These are phyloP conservation scores for Neopestalotiopsis sp. DNA, from an alignment of 2,329 filamentous ascomycete species.

Conservation along the genomic window DNA sequence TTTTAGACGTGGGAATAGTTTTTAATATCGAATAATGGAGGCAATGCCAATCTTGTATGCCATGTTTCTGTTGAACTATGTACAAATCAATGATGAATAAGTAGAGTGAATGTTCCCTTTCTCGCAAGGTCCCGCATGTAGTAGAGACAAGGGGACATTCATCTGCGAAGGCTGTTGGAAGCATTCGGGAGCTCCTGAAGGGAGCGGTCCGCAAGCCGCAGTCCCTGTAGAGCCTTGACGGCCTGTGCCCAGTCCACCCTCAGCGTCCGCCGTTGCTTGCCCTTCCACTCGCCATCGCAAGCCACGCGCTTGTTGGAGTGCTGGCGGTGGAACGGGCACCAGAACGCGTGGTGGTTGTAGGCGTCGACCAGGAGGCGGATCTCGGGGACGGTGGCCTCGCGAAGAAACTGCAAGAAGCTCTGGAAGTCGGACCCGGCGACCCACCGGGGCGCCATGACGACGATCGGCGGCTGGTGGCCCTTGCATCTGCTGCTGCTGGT, in stretches of 20 bases:
- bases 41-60: too few species aligned
- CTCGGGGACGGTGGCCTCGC: constrained; percentile 21
- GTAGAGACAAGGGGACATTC: neutral
- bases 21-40: neutral
- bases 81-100: neutral
- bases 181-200: too few species aligned
- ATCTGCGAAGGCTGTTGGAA: neutral
- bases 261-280: constrained; percentile 22
- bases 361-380: constrained; percentile 25
- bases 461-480: neutral
- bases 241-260: constrained; percentile 27
- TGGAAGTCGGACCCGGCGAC: constrained; percentile 32
- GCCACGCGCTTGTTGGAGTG: constrained; percentile 20
- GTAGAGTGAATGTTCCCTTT: too few species aligned
- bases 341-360: constrained; percentile 30
- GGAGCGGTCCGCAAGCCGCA: neutral
- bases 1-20: neutral
- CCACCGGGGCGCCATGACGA: constrained; percentile 27
- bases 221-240: constrained; percentile 24
- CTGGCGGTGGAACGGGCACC: constrained; percentile 32
- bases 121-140: too few species aligned
- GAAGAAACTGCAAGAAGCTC: constrained; percentile 32
- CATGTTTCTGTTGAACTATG: neutral
- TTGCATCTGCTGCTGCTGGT: constrained; percentile 15
- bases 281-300: constrained; percentile 30